A percentile compares a stretch with the other conserved stretches of the same genome.
Conservation (phyloP, 306 rosid species). For the Cicer arietinum region DNA sequence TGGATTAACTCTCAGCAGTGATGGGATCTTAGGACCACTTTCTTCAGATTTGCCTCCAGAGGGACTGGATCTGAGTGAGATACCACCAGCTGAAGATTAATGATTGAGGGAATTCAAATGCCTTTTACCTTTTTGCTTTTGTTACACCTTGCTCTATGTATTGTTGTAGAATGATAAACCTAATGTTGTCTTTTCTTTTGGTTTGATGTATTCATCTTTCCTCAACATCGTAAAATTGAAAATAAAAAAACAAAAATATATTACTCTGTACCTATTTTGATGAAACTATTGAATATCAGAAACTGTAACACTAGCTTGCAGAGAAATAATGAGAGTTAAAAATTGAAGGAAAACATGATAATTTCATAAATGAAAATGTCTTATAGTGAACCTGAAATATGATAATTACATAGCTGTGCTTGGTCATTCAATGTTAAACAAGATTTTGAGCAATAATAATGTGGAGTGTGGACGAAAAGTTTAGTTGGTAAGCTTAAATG, state of each 20-base stretch:
- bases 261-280: slow-evolving; percentile 6
- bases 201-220: slow-evolving; percentile 36
- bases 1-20: slow-evolving; percentile 77
- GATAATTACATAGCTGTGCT: too few species aligned
- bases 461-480: too few species aligned
- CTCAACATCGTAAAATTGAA: not conserved
- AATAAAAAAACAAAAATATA: not conserved
- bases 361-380: not conserved
- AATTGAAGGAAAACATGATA: not conserved
- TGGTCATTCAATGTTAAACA: too few species aligned
- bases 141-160: slow-evolving; percentile 8
- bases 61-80: slow-evolving; percentile 76
- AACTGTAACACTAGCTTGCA: not conserved
- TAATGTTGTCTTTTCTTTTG: slow-evolving; percentile 22
- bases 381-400: not conserved
- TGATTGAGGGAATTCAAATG: slow-evolving; percentile 37
- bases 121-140: not conserved
- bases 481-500: too few species aligned
- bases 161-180: slow-evolving; percentile 40
- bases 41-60: slow-evolving; percentile 77
- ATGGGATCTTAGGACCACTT: slow-evolving; percentile 82
- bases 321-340: not conserved
- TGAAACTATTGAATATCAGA: slow-evolving; percentile 5
- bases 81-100: slow-evolving; percentile 60
- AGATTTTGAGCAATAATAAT: too few species aligned